Conservation (phyloP, 2,329 filamentous ascomycete genomes). For the Aspergillus viridinutans region DNA sequence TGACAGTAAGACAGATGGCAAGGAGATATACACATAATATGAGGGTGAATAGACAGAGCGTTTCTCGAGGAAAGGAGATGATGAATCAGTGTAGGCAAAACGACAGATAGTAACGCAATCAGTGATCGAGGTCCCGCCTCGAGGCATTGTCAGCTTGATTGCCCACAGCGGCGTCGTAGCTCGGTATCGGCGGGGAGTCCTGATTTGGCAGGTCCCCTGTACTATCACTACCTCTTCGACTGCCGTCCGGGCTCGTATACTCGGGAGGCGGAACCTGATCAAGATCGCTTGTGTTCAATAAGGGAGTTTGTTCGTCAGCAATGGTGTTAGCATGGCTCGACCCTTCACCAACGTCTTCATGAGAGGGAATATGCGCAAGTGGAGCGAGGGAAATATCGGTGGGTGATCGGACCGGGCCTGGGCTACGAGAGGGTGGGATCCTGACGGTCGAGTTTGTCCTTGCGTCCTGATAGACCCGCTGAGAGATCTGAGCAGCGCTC, state of each 20-base stretch:
- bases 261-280: constrained; percentile 39
- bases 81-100: neutral
- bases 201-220: constrained; percentile 50
- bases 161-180: constrained; percentile 70
- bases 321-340: constrained; percentile 48
- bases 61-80: neutral
- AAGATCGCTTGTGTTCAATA: constrained; percentile 27
- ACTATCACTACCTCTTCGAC: constrained; percentile 55
- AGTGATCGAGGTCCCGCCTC: neutral
- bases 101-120: neutral
- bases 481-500: constrained; percentile 40
- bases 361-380: constrained; percentile 65
- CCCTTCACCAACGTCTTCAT: constrained; percentile 69
- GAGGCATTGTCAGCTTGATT: constrained; percentile 18
- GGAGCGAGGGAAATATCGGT: constrained; percentile 95
- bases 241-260: constrained; percentile 54
- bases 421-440: constrained; percentile 69
- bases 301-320: constrained; percentile 18
- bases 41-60: neutral
- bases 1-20: constrained; percentile 6
- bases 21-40: neutral
- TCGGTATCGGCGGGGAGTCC: constrained; percentile 70
- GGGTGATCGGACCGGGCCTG: constrained; percentile 82
- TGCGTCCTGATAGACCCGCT: constrained; percentile 48
- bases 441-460: constrained; percentile 77